Conservation (phyloP, 495 filamentous ascomycete genomes). For the Podospora pseudopauciseta region DNA sequence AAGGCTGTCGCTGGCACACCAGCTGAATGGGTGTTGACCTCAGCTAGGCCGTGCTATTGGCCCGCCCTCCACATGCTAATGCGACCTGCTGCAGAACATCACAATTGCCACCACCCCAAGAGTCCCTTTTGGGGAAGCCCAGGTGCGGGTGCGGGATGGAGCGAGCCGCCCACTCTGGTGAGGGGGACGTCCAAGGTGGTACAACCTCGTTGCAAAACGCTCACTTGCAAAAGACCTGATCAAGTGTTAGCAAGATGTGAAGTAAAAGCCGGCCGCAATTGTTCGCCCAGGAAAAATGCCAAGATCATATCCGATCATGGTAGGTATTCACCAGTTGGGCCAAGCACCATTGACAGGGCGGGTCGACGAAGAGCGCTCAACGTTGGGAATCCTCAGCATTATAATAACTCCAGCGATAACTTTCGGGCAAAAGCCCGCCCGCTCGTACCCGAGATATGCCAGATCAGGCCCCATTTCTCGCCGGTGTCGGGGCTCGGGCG, state of each 20-base stretch:
- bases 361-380: too few species aligned
- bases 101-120: not conserved
- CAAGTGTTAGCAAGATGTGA: too few species aligned
- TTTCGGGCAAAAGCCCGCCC: not conserved
- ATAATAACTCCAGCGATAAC: not conserved
- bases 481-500: not conserved
- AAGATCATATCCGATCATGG: too few species aligned
- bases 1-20: not conserved
- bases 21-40: not conserved
- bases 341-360: too few species aligned
- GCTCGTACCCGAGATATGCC: not conserved
- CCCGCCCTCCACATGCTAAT: not conserved
- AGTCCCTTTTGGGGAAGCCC: too few species aligned
- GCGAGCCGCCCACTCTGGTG: not conserved
- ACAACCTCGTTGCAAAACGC: too few species aligned
- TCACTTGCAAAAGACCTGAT: too few species aligned
- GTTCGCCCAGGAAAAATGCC: too few species aligned
- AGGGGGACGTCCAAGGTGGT: too few species aligned
- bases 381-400: not conserved
- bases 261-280: too few species aligned
- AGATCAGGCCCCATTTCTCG: not conserved
- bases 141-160: not conserved
- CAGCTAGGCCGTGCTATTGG: not conserved
- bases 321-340: too few species aligned
- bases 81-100: not conserved